Conservation (phyloP, 345 rosid genomes). For the Alliaria petiolata region DNA sequence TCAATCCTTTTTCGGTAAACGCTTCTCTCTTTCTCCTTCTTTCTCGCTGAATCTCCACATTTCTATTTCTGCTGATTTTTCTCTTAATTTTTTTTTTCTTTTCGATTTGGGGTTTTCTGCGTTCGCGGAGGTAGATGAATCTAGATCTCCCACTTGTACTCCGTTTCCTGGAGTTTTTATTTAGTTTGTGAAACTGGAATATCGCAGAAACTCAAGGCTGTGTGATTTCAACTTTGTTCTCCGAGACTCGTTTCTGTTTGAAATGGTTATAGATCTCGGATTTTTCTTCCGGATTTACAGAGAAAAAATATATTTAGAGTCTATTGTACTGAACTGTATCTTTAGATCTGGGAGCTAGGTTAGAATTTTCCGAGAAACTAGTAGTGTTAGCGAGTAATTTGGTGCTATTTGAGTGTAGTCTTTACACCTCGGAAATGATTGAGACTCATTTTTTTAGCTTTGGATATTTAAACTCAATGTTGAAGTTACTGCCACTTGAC, state of each 20-base stretch:
- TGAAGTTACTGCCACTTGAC: neutral
- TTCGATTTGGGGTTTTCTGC: neutral
- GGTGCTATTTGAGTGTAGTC: neutral
- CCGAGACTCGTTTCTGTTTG: neutral
- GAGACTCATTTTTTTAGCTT: neutral
- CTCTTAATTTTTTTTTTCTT: too few relatives aligned
- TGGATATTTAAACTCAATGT: neutral
- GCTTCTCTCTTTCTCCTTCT: neutral
- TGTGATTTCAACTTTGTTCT: neutral
- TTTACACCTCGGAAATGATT: neutral
- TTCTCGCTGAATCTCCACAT: slow-evolving; percentile 34
- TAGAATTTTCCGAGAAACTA: neutral
- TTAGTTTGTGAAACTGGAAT: neutral
- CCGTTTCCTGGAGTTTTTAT: neutral
- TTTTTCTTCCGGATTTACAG: neutral
- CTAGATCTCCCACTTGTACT: slow-evolving; percentile 7
- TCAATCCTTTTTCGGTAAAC: slow-evolving; percentile 94
- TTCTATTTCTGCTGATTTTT: neutral
- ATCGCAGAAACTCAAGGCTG: neutral
- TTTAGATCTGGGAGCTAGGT: slow-evolving; percentile 17
- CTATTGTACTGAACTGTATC: neutral
- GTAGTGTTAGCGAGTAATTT: neutral
- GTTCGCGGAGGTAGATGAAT: neutral
- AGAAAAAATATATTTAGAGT: neutral
- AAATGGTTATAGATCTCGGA: slow-evolving; percentile 12